These are phyloP conservation scores for Phytophthora podocarpi DNA, from an alignment of 352 stramenopile species.

Conservation along the genomic window DNA sequence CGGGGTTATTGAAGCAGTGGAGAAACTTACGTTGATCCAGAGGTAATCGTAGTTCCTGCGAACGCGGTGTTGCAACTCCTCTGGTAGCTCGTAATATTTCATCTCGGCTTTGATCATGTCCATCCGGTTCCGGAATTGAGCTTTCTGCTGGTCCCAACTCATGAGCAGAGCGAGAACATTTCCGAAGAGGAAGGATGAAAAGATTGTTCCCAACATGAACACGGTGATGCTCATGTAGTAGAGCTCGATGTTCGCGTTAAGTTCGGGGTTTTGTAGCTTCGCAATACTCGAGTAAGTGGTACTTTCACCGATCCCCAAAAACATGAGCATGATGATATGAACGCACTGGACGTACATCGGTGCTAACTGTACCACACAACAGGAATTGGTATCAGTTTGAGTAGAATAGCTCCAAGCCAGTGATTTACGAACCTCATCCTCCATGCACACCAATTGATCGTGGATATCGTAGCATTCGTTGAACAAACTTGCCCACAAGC, in stretches of 20 bases:
- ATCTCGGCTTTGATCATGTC: slow-evolving; percentile 86
- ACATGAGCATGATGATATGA: slow-evolving; percentile 81
- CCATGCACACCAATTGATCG: slow-evolving; percentile 38
- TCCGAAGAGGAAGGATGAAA: slow-evolving; percentile 79
- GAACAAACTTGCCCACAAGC: slow-evolving; percentile 74
- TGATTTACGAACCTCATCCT: slow-evolving; percentile 43
- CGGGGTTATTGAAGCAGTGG: not conserved
- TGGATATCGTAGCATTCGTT: slow-evolving; percentile 56
- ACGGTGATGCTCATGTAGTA: slow-evolving; percentile 72
- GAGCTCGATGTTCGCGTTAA: slow-evolving; percentile 49
- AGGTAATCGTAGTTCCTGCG: slow-evolving; percentile 86
- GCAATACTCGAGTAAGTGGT: slow-evolving; percentile 68
- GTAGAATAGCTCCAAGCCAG: too few species aligned
- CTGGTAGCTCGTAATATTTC: slow-evolving; percentile 80
- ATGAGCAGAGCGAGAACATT: slow-evolving; percentile 81
- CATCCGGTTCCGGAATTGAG: slow-evolving; percentile 84
- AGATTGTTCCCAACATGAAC: slow-evolving; percentile 73
- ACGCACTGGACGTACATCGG: slow-evolving; percentile 79
- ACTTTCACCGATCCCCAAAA: slow-evolving; percentile 74
- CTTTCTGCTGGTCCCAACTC: slow-evolving; percentile 83
- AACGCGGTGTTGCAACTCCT: slow-evolving; percentile 75
- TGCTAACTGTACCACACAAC: slow-evolving; percentile 35
- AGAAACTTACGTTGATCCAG: slow-evolving; percentile 75
- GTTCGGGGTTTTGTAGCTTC: slow-evolving; percentile 44
- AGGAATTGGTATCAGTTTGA: not conserved